Percentiles rank a stretch among this genome's conserved stretches.
Conservation (phyloP, 805 yeast species). For the Monosporozyma unispora region DNA sequence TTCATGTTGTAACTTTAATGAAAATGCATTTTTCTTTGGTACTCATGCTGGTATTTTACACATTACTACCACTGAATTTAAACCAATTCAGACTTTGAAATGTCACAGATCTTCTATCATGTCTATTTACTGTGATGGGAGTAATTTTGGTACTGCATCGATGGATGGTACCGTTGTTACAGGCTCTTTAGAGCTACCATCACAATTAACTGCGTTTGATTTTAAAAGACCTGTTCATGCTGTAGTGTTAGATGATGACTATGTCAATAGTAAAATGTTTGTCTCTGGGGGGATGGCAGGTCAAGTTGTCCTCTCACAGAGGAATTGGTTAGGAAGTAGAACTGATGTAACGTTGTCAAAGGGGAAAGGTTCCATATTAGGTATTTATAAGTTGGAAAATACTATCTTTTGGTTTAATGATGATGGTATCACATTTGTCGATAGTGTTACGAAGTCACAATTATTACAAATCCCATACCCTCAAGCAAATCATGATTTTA, state of each 20-base stretch:
- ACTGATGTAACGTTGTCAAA: conserved; percentile 55
- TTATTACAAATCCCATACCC: conserved; percentile 43
- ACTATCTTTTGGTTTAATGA: conserved; percentile 79
- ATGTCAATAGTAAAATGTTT: conserved; percentile 52
- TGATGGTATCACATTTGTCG: conserved; percentile 62
- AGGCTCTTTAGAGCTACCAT: conserved; percentile 49
- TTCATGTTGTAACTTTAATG: conserved; percentile 56
- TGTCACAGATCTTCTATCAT: conserved; percentile 82
- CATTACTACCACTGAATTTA: conserved; percentile 50
- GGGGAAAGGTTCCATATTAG: conserved; percentile 59
- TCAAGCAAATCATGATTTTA: conserved; percentile 30
- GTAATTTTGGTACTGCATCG: conserved; percentile 75
- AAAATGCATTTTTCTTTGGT: conserved; percentile 63
- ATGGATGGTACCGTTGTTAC: conserved; percentile 89
- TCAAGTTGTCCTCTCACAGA: conserved; percentile 59
- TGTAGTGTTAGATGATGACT: conserved; percentile 69
- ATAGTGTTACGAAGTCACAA: conserved; percentile 40
- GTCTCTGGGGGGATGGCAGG: conserved; percentile 90
- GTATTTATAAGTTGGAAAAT: conserved; percentile 53
- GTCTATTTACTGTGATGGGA: conserved; percentile 64
- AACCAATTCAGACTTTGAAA: conserved; percentile 59
- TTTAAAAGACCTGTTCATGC: conserved; percentile 84
- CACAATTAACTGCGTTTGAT: conserved; percentile 65
- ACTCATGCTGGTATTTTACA: conserved; percentile 83
- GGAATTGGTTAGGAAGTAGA: conserved; percentile 83